A percentile compares a stretch with the other conserved stretches of the same genome.
Conservation (phyloP, 177 flowering plant genomes). For the Telopea speciosissima region DNA sequence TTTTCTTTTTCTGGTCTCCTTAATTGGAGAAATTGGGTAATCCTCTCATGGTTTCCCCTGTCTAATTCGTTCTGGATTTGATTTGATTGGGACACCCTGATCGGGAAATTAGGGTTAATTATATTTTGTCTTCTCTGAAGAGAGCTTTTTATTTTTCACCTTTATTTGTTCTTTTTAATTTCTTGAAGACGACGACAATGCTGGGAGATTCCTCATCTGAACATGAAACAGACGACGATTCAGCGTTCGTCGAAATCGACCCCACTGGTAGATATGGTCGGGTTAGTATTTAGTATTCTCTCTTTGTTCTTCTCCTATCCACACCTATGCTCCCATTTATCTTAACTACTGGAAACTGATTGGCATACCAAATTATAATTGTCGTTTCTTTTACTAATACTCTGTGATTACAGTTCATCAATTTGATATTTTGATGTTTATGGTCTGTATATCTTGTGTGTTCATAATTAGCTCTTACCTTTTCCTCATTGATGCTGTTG, state of each 20-base stretch:
- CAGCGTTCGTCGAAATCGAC: slow-evolving; percentile 81
- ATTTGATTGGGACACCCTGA: not conserved
- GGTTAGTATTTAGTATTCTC: slow-evolving; percentile 35
- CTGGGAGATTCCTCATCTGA: slow-evolving; percentile 45
- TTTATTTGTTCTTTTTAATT: no score
- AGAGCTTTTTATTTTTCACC: not conserved
- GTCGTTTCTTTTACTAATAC: no score
- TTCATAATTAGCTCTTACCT: not conserved
- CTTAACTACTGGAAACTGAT: not conserved
- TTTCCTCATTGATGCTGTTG: not conserved
- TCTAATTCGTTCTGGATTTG: not conserved
- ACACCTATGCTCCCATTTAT: not conserved
- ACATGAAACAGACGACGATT: slow-evolving; percentile 62
- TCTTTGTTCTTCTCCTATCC: not conserved
- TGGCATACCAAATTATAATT: not conserved
- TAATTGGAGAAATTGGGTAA: not conserved
- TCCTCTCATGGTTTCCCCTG: not conserved
- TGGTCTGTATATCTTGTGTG: not conserved
- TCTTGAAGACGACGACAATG: slow-evolving; percentile 32
- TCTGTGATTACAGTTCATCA: not conserved
- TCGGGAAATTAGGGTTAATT: not conserved
- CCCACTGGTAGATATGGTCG: slow-evolving; percentile 90
- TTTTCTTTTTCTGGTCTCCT: no score
- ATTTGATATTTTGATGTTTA: slow-evolving; percentile 1
- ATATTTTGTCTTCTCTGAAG: not conserved